phyloP scores from a whole-genome alignment of 495 filamentous ascomycete genomes.

The Podospora australis region DNA sequence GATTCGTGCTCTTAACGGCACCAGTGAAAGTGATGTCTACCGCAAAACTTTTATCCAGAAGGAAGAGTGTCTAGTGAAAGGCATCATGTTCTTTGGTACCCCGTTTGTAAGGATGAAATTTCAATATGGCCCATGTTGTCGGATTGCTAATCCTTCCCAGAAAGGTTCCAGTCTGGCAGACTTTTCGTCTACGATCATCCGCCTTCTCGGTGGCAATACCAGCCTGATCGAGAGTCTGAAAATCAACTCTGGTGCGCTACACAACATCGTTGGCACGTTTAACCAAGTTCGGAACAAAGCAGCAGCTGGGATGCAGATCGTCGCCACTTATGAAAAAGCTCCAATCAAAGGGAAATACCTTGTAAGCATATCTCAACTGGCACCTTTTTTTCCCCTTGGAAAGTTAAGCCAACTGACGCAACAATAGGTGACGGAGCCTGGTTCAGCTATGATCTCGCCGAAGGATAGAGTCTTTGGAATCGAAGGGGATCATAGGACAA shows the following conservation, averaged over 20 bases:
- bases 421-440: not conserved
- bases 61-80: constrained; percentile 11
- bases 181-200: not conserved
- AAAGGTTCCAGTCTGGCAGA: not conserved
- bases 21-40: not conserved
- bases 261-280: not conserved
- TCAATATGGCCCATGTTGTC: constrained; percentile 2
- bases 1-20: not conserved
- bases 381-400: not conserved
- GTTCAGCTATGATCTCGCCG: not conserved
- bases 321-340: not conserved
- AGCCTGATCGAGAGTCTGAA: not conserved
- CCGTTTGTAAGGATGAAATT: constrained; percentile 8
- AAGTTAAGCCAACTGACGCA: no score
- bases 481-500: constrained; percentile 14
- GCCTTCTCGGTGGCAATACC: not conserved
- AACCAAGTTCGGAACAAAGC: not conserved
- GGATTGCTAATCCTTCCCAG: not conserved
- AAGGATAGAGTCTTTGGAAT: constrained; percentile 2
- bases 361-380: not conserved
- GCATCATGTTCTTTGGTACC: constrained; percentile 15
- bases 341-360: not conserved
- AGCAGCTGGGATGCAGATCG: not conserved
- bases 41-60: constrained; percentile 7
- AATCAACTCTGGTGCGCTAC: not conserved